These are phyloP conservation scores for Cyberlindnera maritima DNA, from an alignment of 805 yeast species.

Conservation along the genomic window DNA sequence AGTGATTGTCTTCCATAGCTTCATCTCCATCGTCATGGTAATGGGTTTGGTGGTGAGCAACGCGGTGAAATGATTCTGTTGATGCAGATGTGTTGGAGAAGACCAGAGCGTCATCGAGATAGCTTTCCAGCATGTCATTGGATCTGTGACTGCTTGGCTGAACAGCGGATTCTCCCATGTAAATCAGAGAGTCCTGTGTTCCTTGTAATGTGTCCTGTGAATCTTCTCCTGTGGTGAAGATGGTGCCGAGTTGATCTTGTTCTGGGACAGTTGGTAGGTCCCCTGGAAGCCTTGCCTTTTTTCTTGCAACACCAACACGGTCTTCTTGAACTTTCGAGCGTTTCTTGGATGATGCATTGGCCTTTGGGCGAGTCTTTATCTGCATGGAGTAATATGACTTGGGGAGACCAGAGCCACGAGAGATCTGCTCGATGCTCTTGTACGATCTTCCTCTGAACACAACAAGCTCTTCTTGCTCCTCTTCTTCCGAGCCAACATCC, in stretches of 20 bases:
- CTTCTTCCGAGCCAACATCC: slow-evolving; percentile 7
- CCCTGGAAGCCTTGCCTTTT: slow-evolving; percentile 8
- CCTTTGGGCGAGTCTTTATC: not conserved
- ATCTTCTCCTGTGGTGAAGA: slow-evolving; percentile 14
- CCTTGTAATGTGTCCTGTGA: slow-evolving; percentile 6
- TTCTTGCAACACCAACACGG: slow-evolving; percentile 25
- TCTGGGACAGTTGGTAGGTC: not conserved
- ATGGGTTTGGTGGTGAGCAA: not conserved
- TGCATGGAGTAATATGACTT: slow-evolving; percentile 22
- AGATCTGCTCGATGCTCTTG: slow-evolving; percentile 19
- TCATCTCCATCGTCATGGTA: slow-evolving; percentile 3
- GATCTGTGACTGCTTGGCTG: not conserved
- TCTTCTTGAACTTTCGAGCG: slow-evolving; percentile 3
- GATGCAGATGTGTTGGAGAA: not conserved
- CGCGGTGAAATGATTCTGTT: not conserved
- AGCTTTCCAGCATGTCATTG: not conserved
- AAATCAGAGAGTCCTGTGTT: not conserved
- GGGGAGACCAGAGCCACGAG: slow-evolving; percentile 24
- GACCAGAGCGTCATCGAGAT: not conserved
- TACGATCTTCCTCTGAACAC: slow-evolving; percentile 23
- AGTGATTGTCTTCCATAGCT: slow-evolving; percentile 9
- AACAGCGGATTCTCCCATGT: not conserved
- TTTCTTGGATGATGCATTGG: not conserved
- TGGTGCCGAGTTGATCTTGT: not conserved
- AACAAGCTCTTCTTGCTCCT: not conserved